Conservation (phyloP, 176 grass and related monocot species). For the Zoysia pacifica region DNA sequence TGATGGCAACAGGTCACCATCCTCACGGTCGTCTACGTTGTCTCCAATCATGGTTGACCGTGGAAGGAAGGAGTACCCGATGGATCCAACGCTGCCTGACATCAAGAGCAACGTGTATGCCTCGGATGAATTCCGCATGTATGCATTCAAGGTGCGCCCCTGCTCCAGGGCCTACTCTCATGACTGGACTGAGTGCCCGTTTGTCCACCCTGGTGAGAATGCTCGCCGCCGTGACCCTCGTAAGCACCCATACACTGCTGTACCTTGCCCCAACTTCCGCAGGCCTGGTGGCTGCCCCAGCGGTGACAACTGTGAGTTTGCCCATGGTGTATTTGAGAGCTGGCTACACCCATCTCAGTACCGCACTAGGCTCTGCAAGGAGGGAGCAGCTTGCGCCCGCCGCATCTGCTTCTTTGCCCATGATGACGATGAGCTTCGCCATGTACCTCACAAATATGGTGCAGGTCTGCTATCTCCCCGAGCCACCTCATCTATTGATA, state of each 20-base stretch:
- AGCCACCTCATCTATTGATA: conserved; percentile 68
- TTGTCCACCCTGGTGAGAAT: conserved; percentile 85
- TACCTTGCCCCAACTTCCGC: conserved; percentile 87
- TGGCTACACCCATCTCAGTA: conserved; percentile 95
- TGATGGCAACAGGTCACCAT: conserved; percentile 53
- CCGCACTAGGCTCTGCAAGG: conserved; percentile 88
- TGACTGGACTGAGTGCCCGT: conserved; percentile 95
- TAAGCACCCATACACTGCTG: conserved; percentile 78
- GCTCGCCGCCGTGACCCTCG: conserved; percentile 78
- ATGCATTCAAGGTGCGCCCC: conserved; percentile 77
- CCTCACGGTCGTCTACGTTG: conserved; percentile 50
- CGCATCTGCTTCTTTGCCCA: conserved; percentile 94
- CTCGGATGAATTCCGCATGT: conserved; percentile 91
- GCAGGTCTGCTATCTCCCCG: conserved; percentile 68
- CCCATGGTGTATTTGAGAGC: conserved; percentile 91
- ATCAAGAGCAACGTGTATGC: conserved; percentile 86
- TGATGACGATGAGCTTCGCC: conserved; percentile 77
- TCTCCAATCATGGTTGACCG: conserved; percentile 56
- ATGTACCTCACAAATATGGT: conserved; percentile 57
- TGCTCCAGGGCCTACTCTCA: conserved; percentile 89
- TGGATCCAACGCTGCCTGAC: conserved; percentile 78
- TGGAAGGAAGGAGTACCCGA: conserved; percentile 79
- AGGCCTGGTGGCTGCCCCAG: conserved; percentile 67
- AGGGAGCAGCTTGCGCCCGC: conserved; percentile 63
- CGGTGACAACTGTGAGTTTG: conserved; percentile 76